Base-by-base conservation (phyloP, 495 filamentous ascomycete species). In the Podospora pseudocomata region DNA sequence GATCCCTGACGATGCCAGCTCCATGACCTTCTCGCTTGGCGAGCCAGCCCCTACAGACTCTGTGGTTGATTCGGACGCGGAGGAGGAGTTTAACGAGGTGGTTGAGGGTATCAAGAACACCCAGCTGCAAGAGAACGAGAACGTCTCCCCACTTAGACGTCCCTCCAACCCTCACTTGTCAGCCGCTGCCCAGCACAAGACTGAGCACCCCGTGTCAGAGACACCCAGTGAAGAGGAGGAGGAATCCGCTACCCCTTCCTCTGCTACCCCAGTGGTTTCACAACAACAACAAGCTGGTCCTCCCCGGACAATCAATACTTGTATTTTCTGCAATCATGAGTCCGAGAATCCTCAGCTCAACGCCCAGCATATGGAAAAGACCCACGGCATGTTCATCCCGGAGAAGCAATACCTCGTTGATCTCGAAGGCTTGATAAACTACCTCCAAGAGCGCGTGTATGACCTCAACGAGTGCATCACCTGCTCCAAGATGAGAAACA, bases 341-440 rank as follows among this genome's bases (percentile, higher is more conserved):
- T 93, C 92, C 0, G 85, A 92, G 2, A 89, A 86, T 15, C 76
- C 93, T 26, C 76, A 86, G 15, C 81, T 93, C 19, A 97, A 94
- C 74, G 83, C 92, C 34, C 78, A 85, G 28, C 95, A 99, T 72
- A 99, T 99, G 95, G 86, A 87, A 75, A 91, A 92, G 69, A 88
- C 87, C 68, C 95, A 99, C 75, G 93, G 94, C 80, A 90, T 98
- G 88, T 99, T 98, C 78, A 90, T 99, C 71, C 95, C 95, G 0
- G 95, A 99, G 73, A 86, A 86, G 72, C 75, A 87, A 18, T 99
- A 91, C 70, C 81, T 99, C 4, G 86, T 90, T 11, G 85, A 99
- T 70, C 75, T 93, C 18, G 89, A 94, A 44, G 93, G 93, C 23
- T 83, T 99, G 26, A 79, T 98, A 64, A 80, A 83, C n/a, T 81